A percentile compares a stretch with the other conserved stretches of the same genome.
phyloP scores from a whole-genome alignment of 1,284 basidiomycete species.

The Cystobasidiaceae sp. region DNA sequence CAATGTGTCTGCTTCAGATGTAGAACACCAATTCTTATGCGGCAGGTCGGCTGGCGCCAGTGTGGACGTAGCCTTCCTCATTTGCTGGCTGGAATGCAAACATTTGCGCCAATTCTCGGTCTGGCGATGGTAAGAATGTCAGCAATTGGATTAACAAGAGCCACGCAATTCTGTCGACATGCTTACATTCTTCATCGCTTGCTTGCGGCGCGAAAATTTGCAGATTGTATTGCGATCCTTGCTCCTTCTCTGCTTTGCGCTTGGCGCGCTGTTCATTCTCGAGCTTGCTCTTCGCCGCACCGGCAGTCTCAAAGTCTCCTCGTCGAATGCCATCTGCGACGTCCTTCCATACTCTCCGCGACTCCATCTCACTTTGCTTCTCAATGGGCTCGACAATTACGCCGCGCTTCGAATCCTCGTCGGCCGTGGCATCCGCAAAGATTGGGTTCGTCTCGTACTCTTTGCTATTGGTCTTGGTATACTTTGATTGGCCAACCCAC shows the following conservation, averaged over 20 bases:
- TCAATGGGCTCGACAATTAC: conserved; percentile 60
- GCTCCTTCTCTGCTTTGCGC: conserved; percentile 73
- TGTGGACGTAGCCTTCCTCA: conserved; percentile 36
- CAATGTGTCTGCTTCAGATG: too few species aligned
- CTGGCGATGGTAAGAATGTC: neutral
- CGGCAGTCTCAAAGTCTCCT: conserved; percentile 87
- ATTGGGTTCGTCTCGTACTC: conserved; percentile 49
- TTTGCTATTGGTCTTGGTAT: conserved; percentile 36
- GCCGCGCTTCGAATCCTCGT: conserved; percentile 56
- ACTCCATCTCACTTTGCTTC: conserved; percentile 76
- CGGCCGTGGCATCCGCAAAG: conserved; percentile 52
- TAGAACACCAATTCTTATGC: too few species aligned
- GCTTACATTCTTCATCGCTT: conserved; percentile 46
- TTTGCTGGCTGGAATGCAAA: conserved; percentile 28
- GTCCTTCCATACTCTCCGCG: conserved; percentile 73
- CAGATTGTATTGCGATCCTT: conserved; percentile 63
- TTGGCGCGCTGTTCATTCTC: conserved; percentile 92
- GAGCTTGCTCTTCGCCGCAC: conserved; percentile 80
- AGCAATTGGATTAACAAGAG: neutral
- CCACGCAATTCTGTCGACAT: too few species aligned
- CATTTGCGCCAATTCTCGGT: conserved; percentile 32
- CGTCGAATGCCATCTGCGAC: conserved; percentile 87
- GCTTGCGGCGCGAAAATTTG: conserved; percentile 45
- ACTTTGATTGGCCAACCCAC: conserved; percentile 70
- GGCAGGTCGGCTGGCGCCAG: too few species aligned